A percentile compares a stretch with the other conserved stretches of the same genome.
These are phyloP conservation scores for Nepenthes mirabilis DNA, from an alignment of 148 eudicot genomes.

Conservation along the genomic window DNA sequence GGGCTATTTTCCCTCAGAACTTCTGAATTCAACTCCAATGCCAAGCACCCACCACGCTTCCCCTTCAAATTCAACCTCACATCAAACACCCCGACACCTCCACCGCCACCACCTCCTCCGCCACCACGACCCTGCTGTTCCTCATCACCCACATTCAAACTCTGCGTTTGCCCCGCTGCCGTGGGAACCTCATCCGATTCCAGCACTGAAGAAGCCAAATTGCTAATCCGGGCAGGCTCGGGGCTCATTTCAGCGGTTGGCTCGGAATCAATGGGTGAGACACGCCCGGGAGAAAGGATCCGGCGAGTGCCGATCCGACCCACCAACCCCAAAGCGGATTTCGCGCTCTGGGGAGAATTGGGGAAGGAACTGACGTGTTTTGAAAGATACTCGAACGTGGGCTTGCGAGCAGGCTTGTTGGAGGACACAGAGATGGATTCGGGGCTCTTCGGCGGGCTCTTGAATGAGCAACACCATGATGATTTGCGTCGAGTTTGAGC, in stretches of 20 bases:
- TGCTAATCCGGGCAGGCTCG: constrained; percentile 7
- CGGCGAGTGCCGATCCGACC: constrained; percentile 52
- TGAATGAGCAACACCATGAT: constrained; percentile 80
- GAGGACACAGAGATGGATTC: constrained; percentile 23
- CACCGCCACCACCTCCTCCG: neutral
- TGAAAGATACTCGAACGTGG: constrained; percentile 9
- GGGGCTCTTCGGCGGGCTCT: constrained; percentile 50
- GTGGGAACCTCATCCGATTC: neutral
- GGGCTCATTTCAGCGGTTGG: constrained; percentile 12
- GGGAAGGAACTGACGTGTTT: constrained; percentile 29
- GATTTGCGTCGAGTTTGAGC: constrained; percentile 15
- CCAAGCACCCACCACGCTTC: constrained; percentile 50
- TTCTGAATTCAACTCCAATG: constrained; percentile 62
- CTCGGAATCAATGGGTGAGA: constrained; percentile 65
- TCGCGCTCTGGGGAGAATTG: constrained; percentile 44
- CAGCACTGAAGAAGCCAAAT: neutral
- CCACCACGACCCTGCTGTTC: constrained; percentile 10
- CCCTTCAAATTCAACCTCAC: constrained; percentile 85
- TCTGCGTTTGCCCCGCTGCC: constrained; percentile 3
- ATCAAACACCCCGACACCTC: constrained; percentile 27
- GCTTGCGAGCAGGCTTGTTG: neutral
- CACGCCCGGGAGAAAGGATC: constrained; percentile 91
- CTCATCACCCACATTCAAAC: neutral
- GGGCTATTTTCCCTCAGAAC: constrained; percentile 51
- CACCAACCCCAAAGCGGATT: constrained; percentile 29